Evolutionary conservation across 2,329 filamentous ascomycete species (phyloP).

Genomic region (Thielaviopsis punctulata): DNA sequence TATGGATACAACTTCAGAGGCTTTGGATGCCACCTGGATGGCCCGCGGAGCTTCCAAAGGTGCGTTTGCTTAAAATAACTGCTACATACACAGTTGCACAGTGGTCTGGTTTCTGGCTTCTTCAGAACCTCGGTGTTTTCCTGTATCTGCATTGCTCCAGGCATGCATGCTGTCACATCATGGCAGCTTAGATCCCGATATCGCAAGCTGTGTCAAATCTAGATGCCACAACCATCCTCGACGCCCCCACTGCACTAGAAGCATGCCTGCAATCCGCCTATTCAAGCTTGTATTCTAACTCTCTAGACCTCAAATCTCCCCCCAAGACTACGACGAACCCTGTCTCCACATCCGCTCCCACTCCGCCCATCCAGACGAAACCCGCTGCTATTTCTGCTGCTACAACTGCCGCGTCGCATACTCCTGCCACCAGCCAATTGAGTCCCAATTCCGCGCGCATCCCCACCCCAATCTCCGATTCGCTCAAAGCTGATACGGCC

Average conservation of each 20-base stretch:
- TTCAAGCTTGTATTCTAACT: not conserved
- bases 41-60: slow-evolving; percentile 67
- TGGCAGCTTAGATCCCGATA: too few species aligned
- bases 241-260: not conserved
- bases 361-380: not conserved
- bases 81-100: not conserved
- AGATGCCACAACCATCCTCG: not conserved
- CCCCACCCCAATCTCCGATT: too few species aligned
- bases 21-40: slow-evolving; percentile 76
- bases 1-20: slow-evolving; percentile 68
- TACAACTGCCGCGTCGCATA: not conserved
- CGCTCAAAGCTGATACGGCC: too few species aligned
- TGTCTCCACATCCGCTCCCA: not conserved
- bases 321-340: not conserved
- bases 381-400: not conserved
- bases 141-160: too few species aligned
- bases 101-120: too few species aligned
- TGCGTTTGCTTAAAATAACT: too few species aligned
- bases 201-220: too few species aligned
- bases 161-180: too few species aligned
- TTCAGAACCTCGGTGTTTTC: too few species aligned
- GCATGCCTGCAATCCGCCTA: not conserved
- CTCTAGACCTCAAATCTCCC: slow-evolving; percentile 1
- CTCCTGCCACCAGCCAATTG: not conserved
- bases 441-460: not conserved